Percentiles rank a stretch among this genome's conserved stretches.
phyloP scores from a whole-genome alignment of 2,329 filamentous ascomycete species.

The Alternaria alternata region DNA sequence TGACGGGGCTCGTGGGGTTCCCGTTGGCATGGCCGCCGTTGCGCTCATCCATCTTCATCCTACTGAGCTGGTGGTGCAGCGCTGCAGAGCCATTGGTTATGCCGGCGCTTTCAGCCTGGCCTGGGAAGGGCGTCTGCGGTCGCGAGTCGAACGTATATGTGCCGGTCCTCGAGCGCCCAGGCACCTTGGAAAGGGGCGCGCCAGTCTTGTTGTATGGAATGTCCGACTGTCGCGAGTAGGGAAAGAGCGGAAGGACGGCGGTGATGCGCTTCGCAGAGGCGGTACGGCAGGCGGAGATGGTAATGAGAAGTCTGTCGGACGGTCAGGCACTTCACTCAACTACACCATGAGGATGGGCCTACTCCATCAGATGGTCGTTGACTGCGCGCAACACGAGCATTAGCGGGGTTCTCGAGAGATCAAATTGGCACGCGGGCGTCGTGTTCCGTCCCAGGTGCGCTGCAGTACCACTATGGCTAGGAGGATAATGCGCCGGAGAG shows the following conservation, averaged over 20 bases:
- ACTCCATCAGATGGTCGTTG: slow-evolving; percentile 94
- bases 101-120: slow-evolving; percentile 70
- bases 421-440: background rate
- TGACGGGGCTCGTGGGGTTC: slow-evolving; percentile 35
- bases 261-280: slow-evolving; percentile 93
- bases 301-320: slow-evolving; percentile 75
- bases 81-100: slow-evolving; percentile 72
- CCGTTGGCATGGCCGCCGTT: slow-evolving; percentile 43
- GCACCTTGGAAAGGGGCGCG: slow-evolving; percentile 80
- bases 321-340: slow-evolving; percentile 38
- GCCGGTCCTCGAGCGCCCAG: slow-evolving; percentile 55
- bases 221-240: slow-evolving; percentile 95
- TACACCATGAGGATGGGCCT: slow-evolving; percentile 37
- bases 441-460: background rate
- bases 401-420: slow-evolving; percentile 23
- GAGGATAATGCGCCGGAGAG: background rate
- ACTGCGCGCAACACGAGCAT: slow-evolving; percentile 56
- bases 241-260: slow-evolving; percentile 92
- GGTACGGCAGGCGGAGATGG: slow-evolving; percentile 96
- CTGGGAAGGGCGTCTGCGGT: slow-evolving; percentile 82
- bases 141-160: slow-evolving; percentile 88
- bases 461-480: slow-evolving; percentile 8
- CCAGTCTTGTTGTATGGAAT: slow-evolving; percentile 96
- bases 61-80: slow-evolving; percentile 76
- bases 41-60: slow-evolving; percentile 69